phyloP scores from a whole-genome alignment of 768 basidiomycete species.

The Hemileccinum impolitum region DNA sequence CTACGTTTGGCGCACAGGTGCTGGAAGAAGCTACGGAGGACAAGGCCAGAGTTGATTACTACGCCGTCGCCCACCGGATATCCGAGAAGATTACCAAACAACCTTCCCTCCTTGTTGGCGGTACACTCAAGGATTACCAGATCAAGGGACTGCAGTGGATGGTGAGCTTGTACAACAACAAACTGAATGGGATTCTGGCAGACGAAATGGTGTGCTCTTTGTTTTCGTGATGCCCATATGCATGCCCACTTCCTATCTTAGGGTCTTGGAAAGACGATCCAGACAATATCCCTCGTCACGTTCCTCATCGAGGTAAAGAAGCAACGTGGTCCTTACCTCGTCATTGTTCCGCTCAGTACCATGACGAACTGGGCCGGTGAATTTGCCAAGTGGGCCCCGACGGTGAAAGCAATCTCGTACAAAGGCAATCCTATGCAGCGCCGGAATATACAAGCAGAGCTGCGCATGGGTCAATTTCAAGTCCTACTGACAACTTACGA shows the following conservation, averaged over 20 bases:
- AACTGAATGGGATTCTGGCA: constrained; percentile 90
- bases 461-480: constrained; percentile 82
- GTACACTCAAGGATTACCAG: constrained; percentile 93
- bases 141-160: constrained; percentile 96
- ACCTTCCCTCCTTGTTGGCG: constrained; percentile 74
- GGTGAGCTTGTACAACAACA: constrained; percentile 97
- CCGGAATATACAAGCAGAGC: constrained; percentile 69
- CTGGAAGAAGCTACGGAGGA: constrained; percentile 55
- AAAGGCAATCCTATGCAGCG: constrained; percentile 89
- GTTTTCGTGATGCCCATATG: neutral
- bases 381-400: constrained; percentile 96
- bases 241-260: constrained; percentile 27
- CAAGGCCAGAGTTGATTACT: constrained; percentile 88
- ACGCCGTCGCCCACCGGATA: constrained; percentile 90
- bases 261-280: constrained; percentile 96
- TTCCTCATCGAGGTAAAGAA: constrained; percentile 91
- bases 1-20: constrained; percentile 85
- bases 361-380: constrained; percentile 98
- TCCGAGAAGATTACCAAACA: constrained; percentile 81
- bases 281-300: constrained; percentile 91
- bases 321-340: constrained; percentile 91
- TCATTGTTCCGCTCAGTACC: constrained; percentile 93
- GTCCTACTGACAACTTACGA: constrained; percentile 94
- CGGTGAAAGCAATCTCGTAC: constrained; percentile 76
- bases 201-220: constrained; percentile 76